These are phyloP conservation scores for Ottelia alismoides DNA, from an alignment of 106 monocot genomes.

Conservation along the genomic window DNA sequence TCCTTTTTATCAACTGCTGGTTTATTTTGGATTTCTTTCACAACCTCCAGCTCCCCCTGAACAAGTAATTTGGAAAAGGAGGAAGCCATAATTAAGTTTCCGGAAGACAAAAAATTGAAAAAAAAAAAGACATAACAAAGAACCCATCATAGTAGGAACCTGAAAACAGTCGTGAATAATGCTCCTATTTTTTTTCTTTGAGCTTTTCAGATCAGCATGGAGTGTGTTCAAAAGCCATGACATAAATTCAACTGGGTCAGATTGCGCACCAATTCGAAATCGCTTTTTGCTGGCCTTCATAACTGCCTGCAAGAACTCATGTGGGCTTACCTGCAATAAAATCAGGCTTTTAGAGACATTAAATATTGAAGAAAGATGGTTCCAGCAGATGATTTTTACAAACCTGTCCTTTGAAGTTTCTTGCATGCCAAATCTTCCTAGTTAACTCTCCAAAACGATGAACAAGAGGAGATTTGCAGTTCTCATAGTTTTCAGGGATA, in stretches of 20 bases:
- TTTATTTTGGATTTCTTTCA: constrained; percentile 76
- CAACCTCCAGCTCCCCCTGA: constrained; percentile 93
- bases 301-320: constrained; percentile 97
- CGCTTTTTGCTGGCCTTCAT: constrained; percentile 94
- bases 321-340: constrained; percentile 70
- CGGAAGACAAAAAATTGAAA: background rate
- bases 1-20: constrained; percentile 52
- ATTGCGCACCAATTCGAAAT: constrained; percentile 93
- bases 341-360: too few relatives aligned
- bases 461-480: constrained; percentile 85
- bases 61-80: constrained; percentile 3
- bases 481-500: constrained; percentile 86
- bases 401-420: constrained; percentile 99
- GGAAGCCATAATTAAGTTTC: too few relatives aligned
- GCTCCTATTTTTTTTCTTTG: constrained; percentile 66
- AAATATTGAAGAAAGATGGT: too few relatives aligned
- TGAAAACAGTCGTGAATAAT: constrained; percentile 93
- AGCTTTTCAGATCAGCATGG: constrained; percentile 57
- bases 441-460: constrained; percentile 94
- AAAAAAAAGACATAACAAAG: constrained; percentile 2
- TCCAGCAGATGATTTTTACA: too few relatives aligned
- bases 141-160: constrained; percentile 9
- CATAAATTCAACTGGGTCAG: constrained; percentile 99
- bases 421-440: constrained; percentile 91
- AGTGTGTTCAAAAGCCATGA: constrained; percentile 95